A percentile compares a stretch with the other conserved stretches of the same genome.
Conservation (phyloP, 345 rosid genomes). For the Garcia nutans region DNA sequence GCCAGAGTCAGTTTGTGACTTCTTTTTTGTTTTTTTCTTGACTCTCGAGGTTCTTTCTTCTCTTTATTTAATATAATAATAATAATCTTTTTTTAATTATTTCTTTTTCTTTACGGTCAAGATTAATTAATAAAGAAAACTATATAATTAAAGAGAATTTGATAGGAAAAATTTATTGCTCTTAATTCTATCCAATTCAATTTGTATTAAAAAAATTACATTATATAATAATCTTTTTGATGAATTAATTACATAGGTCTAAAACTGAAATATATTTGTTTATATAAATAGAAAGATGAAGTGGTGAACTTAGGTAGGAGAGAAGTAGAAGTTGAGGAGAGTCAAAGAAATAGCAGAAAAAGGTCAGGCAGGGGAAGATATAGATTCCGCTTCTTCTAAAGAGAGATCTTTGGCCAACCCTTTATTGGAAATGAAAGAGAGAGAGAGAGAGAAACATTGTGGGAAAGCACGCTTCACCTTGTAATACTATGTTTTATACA, state of each 20-base stretch:
- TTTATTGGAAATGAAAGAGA: constrained; percentile 92
- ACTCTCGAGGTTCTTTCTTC: constrained; percentile 9
- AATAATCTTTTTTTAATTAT: not conserved
- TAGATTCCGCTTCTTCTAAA: constrained; percentile 67
- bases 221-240: too few species aligned
- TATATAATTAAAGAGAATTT: too few species aligned
- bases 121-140: too few species aligned
- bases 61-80: not conserved
- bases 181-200: too few species aligned
- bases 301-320: not conserved
- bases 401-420: constrained; percentile 43
- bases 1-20: constrained; percentile 22
- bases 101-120: not conserved
- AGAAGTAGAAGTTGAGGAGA: constrained; percentile 4
- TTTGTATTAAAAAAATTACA: too few species aligned
- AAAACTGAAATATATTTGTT: too few species aligned
- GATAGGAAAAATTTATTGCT: too few species aligned
- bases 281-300: too few species aligned
- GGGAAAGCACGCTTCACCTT: constrained; percentile 43
- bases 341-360: constrained; percentile 24
- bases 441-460: constrained; percentile 9
- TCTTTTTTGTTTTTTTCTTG: constrained; percentile 22
- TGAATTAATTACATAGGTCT: too few species aligned
- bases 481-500: constrained; percentile 32
- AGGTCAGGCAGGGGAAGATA: constrained; percentile 12